Conservation (phyloP, 306 rosid species). For the Comarum palustre region DNA sequence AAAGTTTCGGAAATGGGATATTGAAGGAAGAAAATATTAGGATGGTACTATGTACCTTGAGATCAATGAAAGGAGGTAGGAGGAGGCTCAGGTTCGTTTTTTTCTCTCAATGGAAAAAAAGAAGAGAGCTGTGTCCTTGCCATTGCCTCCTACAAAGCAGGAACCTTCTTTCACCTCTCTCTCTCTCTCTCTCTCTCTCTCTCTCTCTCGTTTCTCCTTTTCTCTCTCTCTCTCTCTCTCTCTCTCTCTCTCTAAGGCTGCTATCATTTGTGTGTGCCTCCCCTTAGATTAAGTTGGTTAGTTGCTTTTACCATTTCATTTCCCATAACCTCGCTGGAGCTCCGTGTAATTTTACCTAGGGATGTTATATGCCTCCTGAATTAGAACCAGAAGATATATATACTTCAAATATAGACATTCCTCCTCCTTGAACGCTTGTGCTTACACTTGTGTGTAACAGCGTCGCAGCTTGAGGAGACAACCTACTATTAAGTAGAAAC, state of each 20-base stretch:
- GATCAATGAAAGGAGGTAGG: slow-evolving; percentile 24
- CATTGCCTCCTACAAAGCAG: slow-evolving; percentile 63
- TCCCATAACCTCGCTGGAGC: slow-evolving; percentile 17
- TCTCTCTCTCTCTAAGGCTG: slow-evolving; percentile 7
- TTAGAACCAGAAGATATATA: slow-evolving; percentile 11
- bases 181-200: slow-evolving; percentile 18
- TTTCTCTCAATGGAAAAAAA: slow-evolving; percentile 43
- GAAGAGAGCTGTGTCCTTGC: slow-evolving; percentile 38
- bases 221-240: slow-evolving; percentile 17
- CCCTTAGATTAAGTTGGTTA: slow-evolving; percentile 50
- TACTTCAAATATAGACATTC: slow-evolving; percentile 18
- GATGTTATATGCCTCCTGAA: neutral
- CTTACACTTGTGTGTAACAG: slow-evolving; percentile 25
- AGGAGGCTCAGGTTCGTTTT: slow-evolving; percentile 13
- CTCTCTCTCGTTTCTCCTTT: slow-evolving; percentile 9
- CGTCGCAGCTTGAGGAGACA: neutral
- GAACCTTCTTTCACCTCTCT: slow-evolving; percentile 29
- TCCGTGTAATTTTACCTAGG: neutral
- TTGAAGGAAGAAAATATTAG: neutral
- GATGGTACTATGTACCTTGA: slow-evolving; percentile 36
- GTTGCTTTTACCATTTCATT: slow-evolving; percentile 43
- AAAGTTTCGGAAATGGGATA: neutral
- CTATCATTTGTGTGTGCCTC: slow-evolving; percentile 28
- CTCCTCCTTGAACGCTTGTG: slow-evolving; percentile 23
- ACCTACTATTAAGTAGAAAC: neutral